These are phyloP conservation scores for Curvularia spicifera DNA, from an alignment of 2,329 filamentous ascomycete genomes.

Conservation along the genomic window DNA sequence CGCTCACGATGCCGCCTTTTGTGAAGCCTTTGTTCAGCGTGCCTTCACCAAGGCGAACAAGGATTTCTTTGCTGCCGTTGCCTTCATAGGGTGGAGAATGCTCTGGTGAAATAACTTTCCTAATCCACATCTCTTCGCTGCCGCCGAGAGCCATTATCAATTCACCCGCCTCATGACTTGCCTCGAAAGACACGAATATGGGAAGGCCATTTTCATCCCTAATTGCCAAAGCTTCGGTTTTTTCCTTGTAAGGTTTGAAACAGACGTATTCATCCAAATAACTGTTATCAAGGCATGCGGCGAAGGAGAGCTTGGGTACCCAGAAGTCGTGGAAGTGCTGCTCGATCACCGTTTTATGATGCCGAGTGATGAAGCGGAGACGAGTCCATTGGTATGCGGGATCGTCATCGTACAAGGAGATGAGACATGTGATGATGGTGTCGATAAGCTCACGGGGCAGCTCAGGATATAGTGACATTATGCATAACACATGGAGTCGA, in stretches of 20 bases:
- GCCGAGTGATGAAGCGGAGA: constrained; percentile 12
- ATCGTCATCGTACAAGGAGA: constrained; percentile 9
- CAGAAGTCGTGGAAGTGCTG: constrained; percentile 9
- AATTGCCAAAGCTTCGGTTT: too few relatives aligned
- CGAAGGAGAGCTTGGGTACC: constrained; percentile 8
- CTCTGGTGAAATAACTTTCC: not conserved
- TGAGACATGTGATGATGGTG: constrained; percentile 9
- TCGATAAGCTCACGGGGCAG: constrained; percentile 15
- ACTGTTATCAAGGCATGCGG: not conserved
- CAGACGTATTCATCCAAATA: not conserved
- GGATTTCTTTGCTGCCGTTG: not conserved
- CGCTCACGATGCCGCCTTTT: constrained; percentile 12
- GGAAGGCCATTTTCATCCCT: not conserved
- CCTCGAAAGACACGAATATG: not conserved
- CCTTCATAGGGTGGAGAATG: not conserved
- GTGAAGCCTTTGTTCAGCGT: constrained; percentile 3
- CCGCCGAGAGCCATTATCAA: not conserved
- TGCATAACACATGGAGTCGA: too few relatives aligned
- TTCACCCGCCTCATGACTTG: not conserved
- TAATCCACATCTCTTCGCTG: not conserved
- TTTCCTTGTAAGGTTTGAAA: not conserved
- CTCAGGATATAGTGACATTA: not conserved
- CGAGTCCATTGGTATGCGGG: constrained; percentile 16
- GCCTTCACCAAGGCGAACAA: constrained; percentile 1
- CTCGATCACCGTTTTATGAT: constrained; percentile 8